phyloP scores from a whole-genome alignment of 75 land plant species.

The Pinus taeda region DNA sequence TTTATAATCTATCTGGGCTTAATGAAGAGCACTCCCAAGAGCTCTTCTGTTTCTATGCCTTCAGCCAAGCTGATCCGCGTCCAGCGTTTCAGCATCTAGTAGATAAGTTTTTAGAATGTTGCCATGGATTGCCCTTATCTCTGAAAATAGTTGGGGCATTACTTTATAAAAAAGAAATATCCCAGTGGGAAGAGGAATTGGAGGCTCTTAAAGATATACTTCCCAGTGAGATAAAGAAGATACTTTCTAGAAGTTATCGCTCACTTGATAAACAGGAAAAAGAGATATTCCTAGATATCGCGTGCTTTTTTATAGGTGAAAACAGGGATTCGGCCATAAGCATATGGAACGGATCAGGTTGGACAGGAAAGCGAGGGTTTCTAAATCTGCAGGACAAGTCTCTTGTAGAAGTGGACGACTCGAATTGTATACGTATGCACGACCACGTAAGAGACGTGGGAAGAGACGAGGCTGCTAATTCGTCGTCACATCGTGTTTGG shows the following conservation, averaged over 20 bases:
- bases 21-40: background rate
- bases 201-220: background rate
- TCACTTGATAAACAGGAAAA: background rate
- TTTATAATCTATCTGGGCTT: background rate
- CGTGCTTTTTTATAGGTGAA: background rate
- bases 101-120: background rate
- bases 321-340: background rate
- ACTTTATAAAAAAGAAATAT: background rate
- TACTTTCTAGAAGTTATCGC: background rate
- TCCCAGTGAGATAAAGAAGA: background rate
- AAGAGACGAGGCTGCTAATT: background rate
- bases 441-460: slow-evolving; percentile 4
- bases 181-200: background rate
- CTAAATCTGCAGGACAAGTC: background rate
- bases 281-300: background rate
- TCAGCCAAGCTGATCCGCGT: background rate
- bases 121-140: background rate
- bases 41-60: background rate
- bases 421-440: background rate
- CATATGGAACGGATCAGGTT: slow-evolving; percentile 1
- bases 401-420: background rate
- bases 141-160: background rate
- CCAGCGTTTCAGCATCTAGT: background rate
- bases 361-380: background rate
- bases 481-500: too few relatives aligned